Conservation (phyloP, 768 basidiomycete genomes). For the Russula foetens region DNA sequence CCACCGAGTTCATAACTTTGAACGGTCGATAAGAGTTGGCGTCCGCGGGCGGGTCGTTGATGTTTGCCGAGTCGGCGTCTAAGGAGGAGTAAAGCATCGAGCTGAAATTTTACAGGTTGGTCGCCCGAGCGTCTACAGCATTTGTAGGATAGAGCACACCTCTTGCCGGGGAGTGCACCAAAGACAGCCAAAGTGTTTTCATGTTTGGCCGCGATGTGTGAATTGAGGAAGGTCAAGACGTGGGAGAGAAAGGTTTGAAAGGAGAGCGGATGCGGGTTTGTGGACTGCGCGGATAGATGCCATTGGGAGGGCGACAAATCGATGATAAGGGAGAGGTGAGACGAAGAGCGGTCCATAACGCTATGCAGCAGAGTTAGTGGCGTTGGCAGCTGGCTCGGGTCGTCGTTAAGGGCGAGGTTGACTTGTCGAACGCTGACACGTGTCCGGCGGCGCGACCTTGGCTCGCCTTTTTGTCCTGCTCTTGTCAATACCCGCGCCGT, state of each 20-base stretch:
- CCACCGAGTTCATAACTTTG: slow-evolving; percentile 59
- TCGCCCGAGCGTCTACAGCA: not conserved
- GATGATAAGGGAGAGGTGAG: slow-evolving; percentile 74
- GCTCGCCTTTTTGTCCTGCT: no score
- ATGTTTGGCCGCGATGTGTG: slow-evolving; percentile 83
- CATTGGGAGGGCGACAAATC: slow-evolving; percentile 86
- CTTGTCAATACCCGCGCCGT: not conserved
- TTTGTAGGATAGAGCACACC: slow-evolving; percentile 36
- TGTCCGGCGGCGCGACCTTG: not conserved
- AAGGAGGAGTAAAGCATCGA: slow-evolving; percentile 71
- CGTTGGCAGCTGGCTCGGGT: not conserved
- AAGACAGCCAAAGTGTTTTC: slow-evolving; percentile 93
- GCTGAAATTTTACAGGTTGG: slow-evolving; percentile 33
- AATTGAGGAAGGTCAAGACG: slow-evolving; percentile 84
- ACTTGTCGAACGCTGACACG: not conserved
- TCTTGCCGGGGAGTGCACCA: slow-evolving; percentile 78
- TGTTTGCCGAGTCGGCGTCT: slow-evolving; percentile 36
- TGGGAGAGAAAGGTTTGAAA: slow-evolving; percentile 74
- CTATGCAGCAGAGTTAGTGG: no score
- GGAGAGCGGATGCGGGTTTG: slow-evolving; percentile 46
- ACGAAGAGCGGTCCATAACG: slow-evolving; percentile 36
- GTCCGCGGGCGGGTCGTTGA: slow-evolving; percentile 37
- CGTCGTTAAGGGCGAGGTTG: not conserved
- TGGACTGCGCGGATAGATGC: slow-evolving; percentile 54
- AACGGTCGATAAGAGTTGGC: slow-evolving; percentile 84